These are phyloP conservation scores for Zea mays DNA, from an alignment of 176 grass and related monocot species.

Conservation along the genomic window Zm-B73-REFERENCE-NAM-5.0 NC_050096.1:34464001-34464500, in stretches of 20 bases:
- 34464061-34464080: not conserved
- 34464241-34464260: not conserved
- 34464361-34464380: constrained; percentile 34
- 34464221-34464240: not conserved
- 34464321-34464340: not conserved
- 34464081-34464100: constrained; percentile 29
- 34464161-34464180: constrained; percentile 38
- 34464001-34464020: constrained; percentile 15
- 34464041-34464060: constrained; percentile 18
- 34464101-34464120: constrained; percentile 27
- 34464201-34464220: not conserved
- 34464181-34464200: constrained; percentile 18
- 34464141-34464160: not conserved
- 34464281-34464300: not conserved
- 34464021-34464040: constrained; percentile 26
- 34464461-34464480: constrained; percentile 7
- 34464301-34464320: not conserved
- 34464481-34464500: not conserved
- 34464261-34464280: not conserved
- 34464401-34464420: constrained; percentile 40
- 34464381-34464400: constrained; percentile 30
- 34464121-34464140: not conserved
- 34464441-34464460: constrained; percentile 21
- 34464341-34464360: constrained; percentile 27
- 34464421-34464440: constrained; percentile 26